phyloP scores from a whole-genome alignment of 345 rosid genomes.

The Populus tremula region DNA sequence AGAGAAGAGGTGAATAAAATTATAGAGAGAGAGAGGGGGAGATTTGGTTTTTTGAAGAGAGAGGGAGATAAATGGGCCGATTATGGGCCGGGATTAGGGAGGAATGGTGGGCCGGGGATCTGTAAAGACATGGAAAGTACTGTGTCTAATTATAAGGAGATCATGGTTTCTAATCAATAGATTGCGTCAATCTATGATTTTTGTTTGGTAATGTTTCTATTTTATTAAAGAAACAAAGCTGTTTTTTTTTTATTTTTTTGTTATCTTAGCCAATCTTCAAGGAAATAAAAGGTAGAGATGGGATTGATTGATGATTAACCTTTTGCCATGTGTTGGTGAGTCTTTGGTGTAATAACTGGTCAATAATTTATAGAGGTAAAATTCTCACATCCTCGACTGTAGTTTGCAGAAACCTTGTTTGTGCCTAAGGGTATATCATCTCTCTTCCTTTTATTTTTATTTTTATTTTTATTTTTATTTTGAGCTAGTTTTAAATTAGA shows the following conservation, averaged over 20 bases:
- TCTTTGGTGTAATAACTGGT: not conserved
- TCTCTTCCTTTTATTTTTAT: too few species aligned
- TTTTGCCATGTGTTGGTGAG: not conserved
- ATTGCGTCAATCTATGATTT: not conserved
- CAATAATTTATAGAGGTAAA: not conserved
- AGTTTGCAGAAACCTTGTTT: too few species aligned
- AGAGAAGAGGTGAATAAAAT: not conserved
- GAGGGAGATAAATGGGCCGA: not conserved
- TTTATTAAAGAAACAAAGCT: too few species aligned
- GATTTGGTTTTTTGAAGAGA: slow-evolving; percentile 7
- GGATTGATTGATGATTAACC: not conserved
- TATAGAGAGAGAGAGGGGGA: not conserved
- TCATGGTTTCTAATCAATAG: not conserved
- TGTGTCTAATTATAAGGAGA: not conserved
- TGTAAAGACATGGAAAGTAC: not conserved
- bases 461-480: too few species aligned
- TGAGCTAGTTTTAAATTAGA: too few species aligned
- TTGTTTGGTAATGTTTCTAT: not conserved
- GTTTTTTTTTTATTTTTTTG: too few species aligned
- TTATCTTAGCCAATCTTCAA: too few species aligned
- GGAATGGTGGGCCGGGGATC: slow-evolving; percentile 2
- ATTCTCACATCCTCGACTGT: too few species aligned
- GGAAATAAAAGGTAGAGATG: not conserved
- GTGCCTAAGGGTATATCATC: too few species aligned
- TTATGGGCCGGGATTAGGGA: not conserved